A percentile compares a stretch with the other conserved stretches of the same genome.
Evolutionary conservation across 73 alveolate species (phyloP).

Genomic region (Stentor coeruleus): DNA sequence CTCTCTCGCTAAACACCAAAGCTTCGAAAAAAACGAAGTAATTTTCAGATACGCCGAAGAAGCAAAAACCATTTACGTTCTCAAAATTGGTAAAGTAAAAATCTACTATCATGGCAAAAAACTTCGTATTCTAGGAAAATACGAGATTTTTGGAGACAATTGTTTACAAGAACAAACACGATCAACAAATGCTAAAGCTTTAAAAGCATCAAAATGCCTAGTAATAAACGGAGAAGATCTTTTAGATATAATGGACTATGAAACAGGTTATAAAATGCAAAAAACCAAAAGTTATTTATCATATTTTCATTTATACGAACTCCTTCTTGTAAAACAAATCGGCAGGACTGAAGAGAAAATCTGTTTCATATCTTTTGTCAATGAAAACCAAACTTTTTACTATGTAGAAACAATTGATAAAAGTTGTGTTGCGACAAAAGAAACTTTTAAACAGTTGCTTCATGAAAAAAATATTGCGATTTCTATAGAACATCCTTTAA

Average conservation of each 20-base stretch:
- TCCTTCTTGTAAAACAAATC: neutral
- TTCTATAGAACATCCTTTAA: neutral
- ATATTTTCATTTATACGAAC: neutral
- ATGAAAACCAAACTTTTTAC: neutral
- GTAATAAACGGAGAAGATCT: neutral
- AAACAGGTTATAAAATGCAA: neutral
- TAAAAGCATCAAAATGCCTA: neutral
- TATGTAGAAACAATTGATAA: neutral
- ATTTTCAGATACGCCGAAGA: neutral
- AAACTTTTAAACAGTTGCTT: neutral
- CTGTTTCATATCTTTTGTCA: neutral
- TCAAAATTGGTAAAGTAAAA: neutral
- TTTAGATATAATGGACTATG: neutral
- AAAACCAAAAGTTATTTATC: neutral
- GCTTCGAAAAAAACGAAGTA: neutral
- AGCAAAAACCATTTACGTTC: neutral
- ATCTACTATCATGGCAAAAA: neutral
- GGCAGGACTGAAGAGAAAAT: neutral
- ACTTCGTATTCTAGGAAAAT: neutral
- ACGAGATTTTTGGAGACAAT: neutral
- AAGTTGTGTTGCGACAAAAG: neutral
- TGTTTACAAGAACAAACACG: neutral
- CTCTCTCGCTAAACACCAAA: neutral
- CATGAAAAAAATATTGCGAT: neutral
- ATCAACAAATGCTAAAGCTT: neutral